phyloP scores from a whole-genome alignment of 768 basidiomycete genomes.

The Sporobolomyces roseus region DNA sequence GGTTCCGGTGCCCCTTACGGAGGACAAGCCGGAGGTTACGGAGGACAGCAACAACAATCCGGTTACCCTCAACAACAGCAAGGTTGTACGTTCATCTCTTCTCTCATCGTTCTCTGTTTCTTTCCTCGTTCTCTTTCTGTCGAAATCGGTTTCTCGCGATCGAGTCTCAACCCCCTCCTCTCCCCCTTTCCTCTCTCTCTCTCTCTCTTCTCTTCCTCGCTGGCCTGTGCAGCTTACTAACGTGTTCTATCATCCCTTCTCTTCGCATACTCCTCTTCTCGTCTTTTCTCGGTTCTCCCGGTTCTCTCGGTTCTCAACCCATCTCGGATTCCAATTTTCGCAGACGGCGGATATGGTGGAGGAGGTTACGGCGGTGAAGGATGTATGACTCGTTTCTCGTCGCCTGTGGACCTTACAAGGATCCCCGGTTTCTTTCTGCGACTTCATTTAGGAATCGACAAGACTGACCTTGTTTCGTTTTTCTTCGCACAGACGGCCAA shows the following conservation, averaged over 20 bases:
- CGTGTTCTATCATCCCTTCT: neutral
- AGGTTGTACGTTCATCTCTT: conserved; percentile 30
- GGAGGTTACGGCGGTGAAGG: conserved; percentile 19
- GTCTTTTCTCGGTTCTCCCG: neutral
- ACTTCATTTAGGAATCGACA: neutral
- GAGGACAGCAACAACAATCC: conserved; percentile 20
- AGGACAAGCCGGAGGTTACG: conserved; percentile 44
- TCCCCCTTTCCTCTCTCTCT: neutral
- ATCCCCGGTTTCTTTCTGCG: neutral
- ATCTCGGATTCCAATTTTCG: too few relatives aligned
- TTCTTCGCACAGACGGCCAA: neutral
- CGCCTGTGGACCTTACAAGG: neutral
- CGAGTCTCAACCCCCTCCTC: neutral
- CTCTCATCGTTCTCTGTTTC: neutral
- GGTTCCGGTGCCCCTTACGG: conserved; percentile 40
- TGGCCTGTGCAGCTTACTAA: conserved; percentile 7
- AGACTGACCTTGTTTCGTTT: neutral
- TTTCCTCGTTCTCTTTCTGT: neutral
- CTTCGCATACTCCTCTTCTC: neutral
- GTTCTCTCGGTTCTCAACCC: too few relatives aligned
- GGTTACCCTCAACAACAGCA: conserved; percentile 19
- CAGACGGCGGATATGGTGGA: neutral
- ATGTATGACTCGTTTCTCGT: conserved; percentile 10
- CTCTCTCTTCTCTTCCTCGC: neutral
- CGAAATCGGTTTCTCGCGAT: neutral